These are phyloP conservation scores for Fusarium transvaalense DNA, from an alignment of 2,329 filamentous ascomycete species.

Conservation along the genomic window DNA sequence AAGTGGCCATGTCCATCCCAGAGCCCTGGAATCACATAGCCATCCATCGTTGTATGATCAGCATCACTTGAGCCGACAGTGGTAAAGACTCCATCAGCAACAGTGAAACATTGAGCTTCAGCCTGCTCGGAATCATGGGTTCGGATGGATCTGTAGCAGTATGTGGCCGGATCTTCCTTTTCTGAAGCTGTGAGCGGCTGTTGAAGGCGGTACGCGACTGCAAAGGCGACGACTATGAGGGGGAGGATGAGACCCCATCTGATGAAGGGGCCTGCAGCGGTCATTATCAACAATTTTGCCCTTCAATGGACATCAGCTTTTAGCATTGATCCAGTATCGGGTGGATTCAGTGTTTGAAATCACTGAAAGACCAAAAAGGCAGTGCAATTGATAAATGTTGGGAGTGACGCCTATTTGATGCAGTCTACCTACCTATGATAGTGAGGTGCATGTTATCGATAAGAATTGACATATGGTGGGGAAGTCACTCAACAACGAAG, in stretches of 20 bases:
- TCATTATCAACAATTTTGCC: constrained; percentile 21
- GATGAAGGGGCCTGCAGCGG: constrained; percentile 20
- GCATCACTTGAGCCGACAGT: constrained; percentile 56
- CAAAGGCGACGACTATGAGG: constrained; percentile 50
- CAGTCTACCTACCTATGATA: too few species aligned
- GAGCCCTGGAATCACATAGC: constrained; percentile 73
- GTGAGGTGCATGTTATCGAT: constrained; percentile 37
- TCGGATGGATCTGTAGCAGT: constrained; percentile 58
- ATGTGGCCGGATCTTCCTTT: constrained; percentile 39
- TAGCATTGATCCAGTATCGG: not conserved
- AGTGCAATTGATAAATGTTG: constrained; percentile 3
- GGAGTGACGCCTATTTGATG: constrained; percentile 17
- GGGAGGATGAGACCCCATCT: constrained; percentile 52
- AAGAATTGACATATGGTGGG: constrained; percentile 28
- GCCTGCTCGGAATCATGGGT: constrained; percentile 55
- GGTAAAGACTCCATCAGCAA: constrained; percentile 64
- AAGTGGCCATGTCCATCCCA: constrained; percentile 80
- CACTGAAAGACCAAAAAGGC: not conserved
- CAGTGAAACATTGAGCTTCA: constrained; percentile 67
- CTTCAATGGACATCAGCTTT: not conserved
- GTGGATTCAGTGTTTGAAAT: not conserved
- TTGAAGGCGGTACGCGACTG: constrained; percentile 50
- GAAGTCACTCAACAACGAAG: not conserved
- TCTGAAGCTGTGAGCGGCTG: constrained; percentile 39
- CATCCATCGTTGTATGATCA: constrained; percentile 51